A percentile compares a stretch with the other conserved stretches of the same genome.
phyloP scores from a whole-genome alignment of 495 filamentous ascomycete species.

The Penicillium waksmanii region DNA sequence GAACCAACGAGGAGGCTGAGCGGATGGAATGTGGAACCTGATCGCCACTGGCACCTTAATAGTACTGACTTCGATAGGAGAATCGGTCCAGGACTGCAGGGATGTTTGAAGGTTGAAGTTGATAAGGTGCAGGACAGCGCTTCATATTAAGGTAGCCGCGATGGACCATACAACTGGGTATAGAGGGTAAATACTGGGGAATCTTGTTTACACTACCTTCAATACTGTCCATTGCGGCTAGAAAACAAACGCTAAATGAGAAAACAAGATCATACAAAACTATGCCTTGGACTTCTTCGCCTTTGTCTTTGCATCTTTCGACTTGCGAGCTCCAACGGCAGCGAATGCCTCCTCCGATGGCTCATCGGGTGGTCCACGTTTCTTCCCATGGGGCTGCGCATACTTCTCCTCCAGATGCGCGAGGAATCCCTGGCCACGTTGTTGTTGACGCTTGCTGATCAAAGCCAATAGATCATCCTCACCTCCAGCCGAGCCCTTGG shows the following conservation, averaged over 20 bases:
- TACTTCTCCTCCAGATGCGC: constrained; percentile 35
- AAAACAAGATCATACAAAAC: constrained; percentile 7
- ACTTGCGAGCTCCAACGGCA: constrained; percentile 32
- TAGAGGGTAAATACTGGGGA: too few species aligned
- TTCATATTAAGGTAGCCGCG: too few species aligned
- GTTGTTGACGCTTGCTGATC: constrained; percentile 32
- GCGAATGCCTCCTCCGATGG: constrained; percentile 41
- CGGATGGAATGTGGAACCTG: constrained; percentile 30
- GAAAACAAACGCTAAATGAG: constrained; percentile 7
- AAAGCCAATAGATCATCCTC: constrained; percentile 31
- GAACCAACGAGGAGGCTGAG: constrained; percentile 22
- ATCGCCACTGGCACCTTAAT: constrained; percentile 22
- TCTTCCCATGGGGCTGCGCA: constrained; percentile 30
- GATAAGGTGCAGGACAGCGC: not conserved
- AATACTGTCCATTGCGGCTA: not conserved
- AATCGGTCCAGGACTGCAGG: not conserved
- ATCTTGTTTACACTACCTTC: too few species aligned
- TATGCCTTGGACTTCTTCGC: constrained; percentile 23
- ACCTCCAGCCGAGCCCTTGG: constrained; percentile 18
- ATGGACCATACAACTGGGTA: too few species aligned
- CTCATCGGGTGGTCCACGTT: constrained; percentile 32
- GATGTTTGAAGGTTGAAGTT: too few species aligned
- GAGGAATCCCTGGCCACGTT: constrained; percentile 31
- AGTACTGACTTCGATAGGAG: not conserved
- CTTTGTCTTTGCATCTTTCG: constrained; percentile 21